Base-by-base conservation (phyloP, 345 rosid species). In the Citrus sp. region DNA sequence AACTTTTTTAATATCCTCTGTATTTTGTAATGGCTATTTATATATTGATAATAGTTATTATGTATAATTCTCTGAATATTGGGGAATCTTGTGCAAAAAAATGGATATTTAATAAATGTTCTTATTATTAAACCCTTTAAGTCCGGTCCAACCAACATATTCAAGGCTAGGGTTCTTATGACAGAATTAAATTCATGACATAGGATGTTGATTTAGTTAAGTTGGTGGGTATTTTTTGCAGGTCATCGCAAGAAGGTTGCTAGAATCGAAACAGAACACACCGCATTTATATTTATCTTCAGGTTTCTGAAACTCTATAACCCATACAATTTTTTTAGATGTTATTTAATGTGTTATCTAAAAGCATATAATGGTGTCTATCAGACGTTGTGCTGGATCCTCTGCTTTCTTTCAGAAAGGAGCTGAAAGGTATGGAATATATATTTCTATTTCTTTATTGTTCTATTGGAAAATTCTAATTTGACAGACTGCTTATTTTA, bases 341-440 rank as follows among this genome's bases (percentile, higher is more conserved):
- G 40, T 71, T 73, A 35, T 61, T 79, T 79, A 63, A 56, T 73
- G 30, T 79, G 71, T 38, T 62, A 65, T 82, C 83, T 82, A 75
- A 82, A 49, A 80, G 14, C 60, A 72, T 40, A 63, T 72, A 21
- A 34, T 69, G 79, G 68, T 85, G 80, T 70, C 64, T 69, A 69
- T 76, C 95, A 95, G 99, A 95, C 87, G 97, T 95, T 79, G 84
- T 90, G 74, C 80, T 95, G 93, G 98, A 93, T 88, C 96, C 97
- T 83, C 94, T 95, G 79, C 96, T 93, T 85, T 84, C 90, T 73
- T 95, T 95, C 79, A 88, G 97, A 82, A 95, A 91, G 77, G 96
- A 95, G 73, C 93, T 93, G 76, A 92, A 87, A 89, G 99, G 96
- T 93, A 84, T 85, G 71, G 67, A 67, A 67, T 76, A 54, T 21